Base-by-base conservation (phyloP, 176 grass and related monocot species). In the Eragrostis nindensis region DNA sequence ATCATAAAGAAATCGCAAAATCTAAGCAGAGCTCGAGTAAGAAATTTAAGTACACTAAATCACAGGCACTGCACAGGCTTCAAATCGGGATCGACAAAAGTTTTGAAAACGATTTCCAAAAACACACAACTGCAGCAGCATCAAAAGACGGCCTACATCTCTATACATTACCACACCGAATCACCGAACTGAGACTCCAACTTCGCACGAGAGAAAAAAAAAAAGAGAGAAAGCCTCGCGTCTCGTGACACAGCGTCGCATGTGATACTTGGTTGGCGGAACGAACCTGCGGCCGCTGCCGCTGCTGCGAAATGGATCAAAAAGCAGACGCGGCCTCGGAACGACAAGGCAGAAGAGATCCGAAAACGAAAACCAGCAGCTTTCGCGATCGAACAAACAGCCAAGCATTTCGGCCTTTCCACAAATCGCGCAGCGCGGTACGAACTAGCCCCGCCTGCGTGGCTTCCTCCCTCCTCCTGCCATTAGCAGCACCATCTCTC, bases 391-490 rank as follows among this genome's bases (percentile, higher is more conserved):
- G 22, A 62, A 67, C 3, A 49, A 76, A 67, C 3, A 41, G 61
- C 57, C 71, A 45, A 17, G 52, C 42, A 61, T 75, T 86, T 46
- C 25, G 2, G 62, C 17, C 45, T 38, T 55, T 30, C 42, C 53
- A 52, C 27, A 43, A 77, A 77, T 64, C 60, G 42, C 43, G 63
- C 70, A 41, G 61, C 19, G 48, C 68, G 48, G 84, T 74, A 80
- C 46, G 59, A 46, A 5, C 25, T 38, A 68, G 36, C 18, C 59
- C 68, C 43, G 32, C 43, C 59, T 77, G 56, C 76, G 25, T 57
- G n/a, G 43, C 15, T 44, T 77, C 83, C 57, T 72, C n/a, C 56
- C 74, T 11, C 21, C n/a, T n/a, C n/a, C n/a, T n/a, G n/a, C 74
- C 41, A 5, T 7, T 25, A 26, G 25, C 47, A 49, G 25, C 39